Conservation (phyloP, 345 rosid genomes). For the Eucalyptus erythrocorys region DNA sequence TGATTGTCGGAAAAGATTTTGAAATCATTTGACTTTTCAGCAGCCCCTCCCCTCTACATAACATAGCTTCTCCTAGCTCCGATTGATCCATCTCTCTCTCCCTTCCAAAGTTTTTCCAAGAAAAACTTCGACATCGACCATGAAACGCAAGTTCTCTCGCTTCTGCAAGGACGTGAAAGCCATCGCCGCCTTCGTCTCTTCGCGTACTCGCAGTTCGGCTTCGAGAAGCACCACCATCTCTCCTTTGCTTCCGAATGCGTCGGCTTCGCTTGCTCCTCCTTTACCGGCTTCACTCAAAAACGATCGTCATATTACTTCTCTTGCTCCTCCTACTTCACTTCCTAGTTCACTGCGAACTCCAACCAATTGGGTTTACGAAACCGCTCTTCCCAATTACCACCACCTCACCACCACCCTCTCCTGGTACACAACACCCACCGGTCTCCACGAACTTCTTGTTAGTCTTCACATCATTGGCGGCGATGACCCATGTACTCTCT, state of each 20-base stretch:
- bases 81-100: background rate
- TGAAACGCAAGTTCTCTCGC: background rate
- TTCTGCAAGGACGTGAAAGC: no score
- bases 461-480: background rate
- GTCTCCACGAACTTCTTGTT: background rate
- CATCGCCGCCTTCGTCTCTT: no score
- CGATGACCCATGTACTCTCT: background rate
- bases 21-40: no score
- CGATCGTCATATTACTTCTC: background rate
- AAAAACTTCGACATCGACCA: background rate
- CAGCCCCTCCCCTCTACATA: no score
- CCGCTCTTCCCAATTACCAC: background rate
- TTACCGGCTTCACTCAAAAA: background rate
- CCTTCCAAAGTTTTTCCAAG: background rate
- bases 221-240: no score
- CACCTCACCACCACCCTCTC: background rate
- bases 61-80: no score
- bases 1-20: no score
- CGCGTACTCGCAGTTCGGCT: no score
- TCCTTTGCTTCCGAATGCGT: background rate
- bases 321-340: background rate
- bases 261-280: background rate
- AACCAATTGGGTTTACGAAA: background rate
- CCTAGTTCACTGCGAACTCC: background rate
- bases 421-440: background rate